These are phyloP conservation scores for Cubamyces lactineus DNA, from an alignment of 768 basidiomycete genomes.

Conservation along the genomic window DNA sequence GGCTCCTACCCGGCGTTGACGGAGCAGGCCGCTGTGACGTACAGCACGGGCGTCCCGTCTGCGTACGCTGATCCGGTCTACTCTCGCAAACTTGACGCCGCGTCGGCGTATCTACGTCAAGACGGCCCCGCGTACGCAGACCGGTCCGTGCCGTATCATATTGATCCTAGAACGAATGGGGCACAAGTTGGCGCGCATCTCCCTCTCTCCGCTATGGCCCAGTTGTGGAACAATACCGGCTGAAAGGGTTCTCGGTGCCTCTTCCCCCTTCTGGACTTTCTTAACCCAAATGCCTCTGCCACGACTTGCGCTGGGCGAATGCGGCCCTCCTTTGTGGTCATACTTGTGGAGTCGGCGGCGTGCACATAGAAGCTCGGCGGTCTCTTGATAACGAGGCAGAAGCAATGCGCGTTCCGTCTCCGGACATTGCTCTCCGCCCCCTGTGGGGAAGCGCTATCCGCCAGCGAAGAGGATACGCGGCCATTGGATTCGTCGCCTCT, in stretches of 20 bases:
- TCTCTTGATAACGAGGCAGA: too few species aligned
- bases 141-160: conserved; percentile 13
- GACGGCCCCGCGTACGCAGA: conserved; percentile 9
- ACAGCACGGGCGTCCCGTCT: conserved; percentile 23
- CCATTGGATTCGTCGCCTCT: too few species aligned
- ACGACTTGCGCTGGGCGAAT: not conserved
- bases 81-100: conserved; percentile 8
- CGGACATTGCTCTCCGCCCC: too few species aligned
- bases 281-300: not conserved
- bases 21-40: conserved; percentile 14
- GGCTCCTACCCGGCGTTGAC: conserved; percentile 18
- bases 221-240: conserved; percentile 24
- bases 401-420: too few species aligned
- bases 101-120: conserved; percentile 11
- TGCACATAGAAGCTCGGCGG: too few species aligned
- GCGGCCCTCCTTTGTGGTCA: too few species aligned
- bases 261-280: not conserved
- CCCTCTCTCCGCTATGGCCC: conserved; percentile 19
- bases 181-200: not conserved
- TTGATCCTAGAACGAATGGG: conserved; percentile 4
- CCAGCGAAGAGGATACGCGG: too few species aligned
- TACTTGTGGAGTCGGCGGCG: too few species aligned
- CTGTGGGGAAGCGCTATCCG: too few species aligned
- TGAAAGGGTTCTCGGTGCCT: not conserved
- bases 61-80: conserved; percentile 26